phyloP scores from a whole-genome alignment of 129 eudicot species.

The Pulicaria dysenterica region DNA sequence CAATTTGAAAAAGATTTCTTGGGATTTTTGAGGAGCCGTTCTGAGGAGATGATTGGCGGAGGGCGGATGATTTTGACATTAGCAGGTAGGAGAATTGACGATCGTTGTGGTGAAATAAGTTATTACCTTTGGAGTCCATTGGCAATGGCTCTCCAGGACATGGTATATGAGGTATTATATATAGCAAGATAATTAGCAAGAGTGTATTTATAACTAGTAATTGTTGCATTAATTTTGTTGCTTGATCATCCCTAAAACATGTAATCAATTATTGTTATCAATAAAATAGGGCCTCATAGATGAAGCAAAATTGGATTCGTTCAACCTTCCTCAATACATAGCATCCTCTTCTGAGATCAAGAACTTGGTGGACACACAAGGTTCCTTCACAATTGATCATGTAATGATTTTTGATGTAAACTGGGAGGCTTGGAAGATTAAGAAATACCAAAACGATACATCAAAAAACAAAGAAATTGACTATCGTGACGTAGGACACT shows the following conservation, averaged over 20 bases:
- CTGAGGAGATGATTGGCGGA: conserved; percentile 42
- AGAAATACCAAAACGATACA: background rate
- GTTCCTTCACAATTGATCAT: conserved; percentile 34
- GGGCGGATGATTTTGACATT: conserved; percentile 64
- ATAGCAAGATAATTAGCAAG: too few relatives aligned
- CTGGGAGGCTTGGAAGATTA: conserved; percentile 37
- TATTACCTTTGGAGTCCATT: conserved; percentile 60
- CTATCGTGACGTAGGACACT: conserved; percentile 25
- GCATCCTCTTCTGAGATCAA: conserved; percentile 40
- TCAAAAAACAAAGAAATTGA: background rate
- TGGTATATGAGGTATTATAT: conserved; percentile 54
- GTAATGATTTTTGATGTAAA: conserved; percentile 37
- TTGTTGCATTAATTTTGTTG: too few relatives aligned
- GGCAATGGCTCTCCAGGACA: conserved; percentile 52
- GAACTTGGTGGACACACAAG: conserved; percentile 41
- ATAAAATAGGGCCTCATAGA: conserved; percentile 36
- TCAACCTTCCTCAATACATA: conserved; percentile 43
- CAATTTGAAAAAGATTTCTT: conserved; percentile 47
- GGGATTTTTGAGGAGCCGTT: conserved; percentile 39
- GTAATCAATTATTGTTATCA: background rate
- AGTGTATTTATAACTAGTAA: too few relatives aligned
- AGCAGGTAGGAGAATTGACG: conserved; percentile 38
- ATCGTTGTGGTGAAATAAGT: conserved; percentile 44
- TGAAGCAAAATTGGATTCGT: conserved; percentile 33
- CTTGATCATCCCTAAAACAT: too few relatives aligned